These are phyloP conservation scores for Fusarium piperis DNA, from an alignment of 2,329 filamentous ascomycete genomes.

Conservation along the genomic window DNA sequence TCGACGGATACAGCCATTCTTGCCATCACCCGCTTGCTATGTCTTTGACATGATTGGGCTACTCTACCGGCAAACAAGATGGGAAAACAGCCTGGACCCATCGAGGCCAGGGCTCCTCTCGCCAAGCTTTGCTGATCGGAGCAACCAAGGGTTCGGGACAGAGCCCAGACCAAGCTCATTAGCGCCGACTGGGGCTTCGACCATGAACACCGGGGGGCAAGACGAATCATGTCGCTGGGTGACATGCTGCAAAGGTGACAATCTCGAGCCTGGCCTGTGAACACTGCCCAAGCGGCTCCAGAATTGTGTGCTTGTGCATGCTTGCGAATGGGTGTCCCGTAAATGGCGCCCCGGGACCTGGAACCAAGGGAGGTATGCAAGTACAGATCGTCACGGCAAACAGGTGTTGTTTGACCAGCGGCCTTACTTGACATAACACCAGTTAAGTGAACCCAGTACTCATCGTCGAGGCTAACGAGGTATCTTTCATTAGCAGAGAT, in stretches of 20 bases:
- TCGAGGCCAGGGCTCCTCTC: not conserved
- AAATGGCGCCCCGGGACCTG: not conserved
- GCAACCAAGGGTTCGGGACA: not conserved
- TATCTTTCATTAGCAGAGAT: not conserved
- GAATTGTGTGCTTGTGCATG: not conserved
- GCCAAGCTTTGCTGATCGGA: not conserved
- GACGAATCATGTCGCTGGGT: not conserved
- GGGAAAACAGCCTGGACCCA: not conserved
- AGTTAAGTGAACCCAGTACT: not conserved
- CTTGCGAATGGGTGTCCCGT: not conserved
- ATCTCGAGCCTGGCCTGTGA: not conserved
- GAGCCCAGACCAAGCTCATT: not conserved
- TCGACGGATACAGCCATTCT: not conserved
- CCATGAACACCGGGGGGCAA: not conserved
- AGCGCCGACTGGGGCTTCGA: not conserved
- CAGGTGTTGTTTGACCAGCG: not conserved
- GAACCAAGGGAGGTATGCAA: not conserved
- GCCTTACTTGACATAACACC: not conserved
- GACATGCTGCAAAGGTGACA: not conserved
- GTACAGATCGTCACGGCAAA: not conserved
- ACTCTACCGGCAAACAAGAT: not conserved
- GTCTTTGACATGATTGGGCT: not conserved
- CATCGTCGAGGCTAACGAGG: not conserved
- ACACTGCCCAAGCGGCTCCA: not conserved
- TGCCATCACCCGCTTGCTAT: not conserved